Evolutionary conservation across 2,329 filamentous ascomycete species (phyloP).

Genomic region (Paracorniculantispora psalliotae): DNA sequence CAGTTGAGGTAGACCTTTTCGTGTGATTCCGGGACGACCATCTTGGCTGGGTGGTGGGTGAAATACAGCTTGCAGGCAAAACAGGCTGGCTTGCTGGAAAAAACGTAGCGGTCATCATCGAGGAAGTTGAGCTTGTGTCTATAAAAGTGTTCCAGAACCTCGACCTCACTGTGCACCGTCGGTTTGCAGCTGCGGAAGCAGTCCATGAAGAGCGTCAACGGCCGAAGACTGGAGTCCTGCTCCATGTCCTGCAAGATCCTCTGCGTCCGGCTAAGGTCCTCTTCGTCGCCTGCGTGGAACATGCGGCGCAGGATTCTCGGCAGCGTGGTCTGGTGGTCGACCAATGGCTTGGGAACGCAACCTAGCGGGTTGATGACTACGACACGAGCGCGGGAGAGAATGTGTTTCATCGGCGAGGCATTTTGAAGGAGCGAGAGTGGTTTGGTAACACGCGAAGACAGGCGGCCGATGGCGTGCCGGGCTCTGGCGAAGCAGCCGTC

Average conservation of each 20-base stretch:
- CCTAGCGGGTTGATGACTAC: slow-evolving; percentile 16
- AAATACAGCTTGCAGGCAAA: slow-evolving; percentile 45
- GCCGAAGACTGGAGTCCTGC: neutral
- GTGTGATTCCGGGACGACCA: slow-evolving; percentile 31
- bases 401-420: slow-evolving; percentile 22
- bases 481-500: neutral
- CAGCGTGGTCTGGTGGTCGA: slow-evolving; percentile 26
- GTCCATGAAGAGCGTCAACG: slow-evolving; percentile 17
- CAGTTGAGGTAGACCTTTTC: slow-evolving; percentile 38
- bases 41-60: slow-evolving; percentile 30
- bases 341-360: slow-evolving; percentile 18
- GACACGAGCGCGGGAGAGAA: slow-evolving; percentile 30
- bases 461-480: slow-evolving; percentile 39
- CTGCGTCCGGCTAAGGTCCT: too few species aligned
- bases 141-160: slow-evolving; percentile 43
- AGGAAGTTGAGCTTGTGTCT: slow-evolving; percentile 28
- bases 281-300: too few species aligned
- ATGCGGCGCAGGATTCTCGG: slow-evolving; percentile 30
- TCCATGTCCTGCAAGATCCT: slow-evolving; percentile 12
- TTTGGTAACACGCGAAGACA: slow-evolving; percentile 36
- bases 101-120: slow-evolving; percentile 39
- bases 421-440: slow-evolving; percentile 30
- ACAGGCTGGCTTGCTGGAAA: slow-evolving; percentile 48
- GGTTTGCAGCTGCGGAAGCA: slow-evolving; percentile 22
- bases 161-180: slow-evolving; percentile 42